Conservation (phyloP, 176 grass and related monocot species). For the Triticum timopheevii region DNA sequence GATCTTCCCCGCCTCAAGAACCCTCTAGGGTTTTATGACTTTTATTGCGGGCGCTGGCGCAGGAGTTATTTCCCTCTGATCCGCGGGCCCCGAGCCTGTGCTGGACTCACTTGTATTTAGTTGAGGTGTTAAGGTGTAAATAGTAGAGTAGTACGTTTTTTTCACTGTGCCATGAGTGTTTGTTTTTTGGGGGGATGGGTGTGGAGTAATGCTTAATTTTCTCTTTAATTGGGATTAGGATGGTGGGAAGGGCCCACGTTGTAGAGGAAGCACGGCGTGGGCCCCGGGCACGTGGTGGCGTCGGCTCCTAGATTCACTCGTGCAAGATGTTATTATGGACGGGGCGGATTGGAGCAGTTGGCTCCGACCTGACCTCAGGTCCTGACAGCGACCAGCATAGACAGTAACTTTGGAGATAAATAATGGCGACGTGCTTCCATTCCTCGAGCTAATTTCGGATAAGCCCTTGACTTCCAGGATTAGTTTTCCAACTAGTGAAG, state of each 20-base stretch:
- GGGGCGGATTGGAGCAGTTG: conserved; percentile 1
- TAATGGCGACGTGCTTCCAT: background rate
- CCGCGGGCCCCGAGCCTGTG: background rate
- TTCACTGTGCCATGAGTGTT: background rate
- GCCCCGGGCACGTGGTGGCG: conserved; percentile 29
- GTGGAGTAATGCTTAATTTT: background rate
- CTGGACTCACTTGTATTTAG: background rate
- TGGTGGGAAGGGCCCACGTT: background rate
- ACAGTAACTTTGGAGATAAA: background rate
- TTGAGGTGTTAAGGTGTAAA: background rate
- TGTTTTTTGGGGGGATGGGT: background rate
- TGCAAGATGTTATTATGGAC: conserved; percentile 30
- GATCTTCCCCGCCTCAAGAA: conserved; percentile 44
- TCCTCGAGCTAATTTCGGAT: too few species aligned
- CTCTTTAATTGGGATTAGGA: conserved; percentile 2
- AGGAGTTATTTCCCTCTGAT: conserved; percentile 35
- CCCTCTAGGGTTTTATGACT: conserved; percentile 86
- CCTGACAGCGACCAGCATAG: background rate
- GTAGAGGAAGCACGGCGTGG: conserved; percentile 14
- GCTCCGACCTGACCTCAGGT: conserved; percentile 1
- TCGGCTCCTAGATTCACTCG: conserved; percentile 44
- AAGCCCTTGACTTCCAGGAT: too few species aligned
- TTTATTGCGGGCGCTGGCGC: conserved; percentile 30
- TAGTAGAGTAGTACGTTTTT: background rate
- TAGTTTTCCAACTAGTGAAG: too few species aligned